phyloP scores from a whole-genome alignment of 1,284 basidiomycete genomes.

The Ceratobasidium sp. region DNA sequence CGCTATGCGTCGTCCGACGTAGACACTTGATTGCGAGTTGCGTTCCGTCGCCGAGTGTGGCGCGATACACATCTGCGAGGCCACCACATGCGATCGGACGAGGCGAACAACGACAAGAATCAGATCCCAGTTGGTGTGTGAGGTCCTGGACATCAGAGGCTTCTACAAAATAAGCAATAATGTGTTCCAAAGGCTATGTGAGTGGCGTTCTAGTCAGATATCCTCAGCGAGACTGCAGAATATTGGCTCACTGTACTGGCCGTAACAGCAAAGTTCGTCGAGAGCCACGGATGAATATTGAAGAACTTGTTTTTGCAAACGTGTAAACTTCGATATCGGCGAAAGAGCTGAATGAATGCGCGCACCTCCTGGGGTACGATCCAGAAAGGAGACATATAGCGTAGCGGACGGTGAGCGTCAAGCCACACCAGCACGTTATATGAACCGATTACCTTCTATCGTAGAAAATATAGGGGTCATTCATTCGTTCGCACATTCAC shows the following conservation, averaged over 20 bases:
- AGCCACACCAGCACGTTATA: no score
- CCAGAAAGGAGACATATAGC: no score
- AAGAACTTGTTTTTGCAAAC: background rate
- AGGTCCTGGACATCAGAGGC: background rate
- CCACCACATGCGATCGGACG: background rate
- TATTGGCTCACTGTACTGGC: background rate
- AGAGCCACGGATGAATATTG: background rate
- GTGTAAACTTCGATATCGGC: background rate
- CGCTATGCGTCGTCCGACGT: background rate
- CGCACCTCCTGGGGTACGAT: background rate
- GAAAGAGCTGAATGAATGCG: background rate
- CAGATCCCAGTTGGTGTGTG: background rate
- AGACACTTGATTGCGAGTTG: constrained; percentile 13
- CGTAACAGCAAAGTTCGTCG: constrained; percentile 3
- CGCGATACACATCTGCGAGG: constrained; percentile 14
- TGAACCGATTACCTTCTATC: no score
- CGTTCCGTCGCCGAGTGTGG: background rate
- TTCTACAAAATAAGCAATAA: constrained; percentile 18
- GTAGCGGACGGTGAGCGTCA: no score
- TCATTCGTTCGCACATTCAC: no score
- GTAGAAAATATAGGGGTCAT: no score
- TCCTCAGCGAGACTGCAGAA: background rate
- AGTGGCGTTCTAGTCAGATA: background rate
- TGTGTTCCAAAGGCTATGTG: constrained; percentile 13
- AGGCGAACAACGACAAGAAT: background rate